Base-by-base conservation (phyloP, 148 eudicot species). In the Silene latifolia region DNA sequence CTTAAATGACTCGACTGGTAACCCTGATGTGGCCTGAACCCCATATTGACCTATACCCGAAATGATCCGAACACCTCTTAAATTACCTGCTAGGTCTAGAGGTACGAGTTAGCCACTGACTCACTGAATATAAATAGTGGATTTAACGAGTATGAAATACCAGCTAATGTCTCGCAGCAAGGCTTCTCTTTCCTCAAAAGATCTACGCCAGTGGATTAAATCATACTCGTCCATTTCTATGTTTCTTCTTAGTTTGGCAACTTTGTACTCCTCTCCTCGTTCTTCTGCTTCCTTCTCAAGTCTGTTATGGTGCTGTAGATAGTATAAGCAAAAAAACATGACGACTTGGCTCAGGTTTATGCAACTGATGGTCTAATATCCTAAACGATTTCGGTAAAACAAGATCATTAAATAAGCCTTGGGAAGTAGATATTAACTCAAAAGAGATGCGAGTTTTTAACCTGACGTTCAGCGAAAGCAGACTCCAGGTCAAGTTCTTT, bases 101-200 rank as follows among this genome's bases (percentile, higher is more conserved):
- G 17, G 4, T 51, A 15, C 56, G 27, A 60, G 12, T 60, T 51
- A 23, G 39, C 60, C 73, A 68, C 71, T 21, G 25, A 27, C 21
- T 5, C 11, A 1, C 21, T 20, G 68, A 66, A 20, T 27, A 24
- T 7, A 60, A 23, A n/a, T 23, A 23, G 4, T 57, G 69, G 69
- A 66, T 21, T 18, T 2, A 75, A 19, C 42, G 59, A 10, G 19
- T 46, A 3, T 63, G 66, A 44, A 32, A 14, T 91, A 95, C 98
- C 97, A 84, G 94, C 94, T 89, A 42, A 92, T 95, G 76, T 95
- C 99, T 86, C 99, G 86, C 63, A 95, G 72, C 56, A 95, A 84
- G 79, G 99, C 93, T 81, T 95, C 98, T 90, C 99, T 82, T 84
- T 95, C 99, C 81, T 95, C 99, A 23, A 90, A 76, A n/a, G 99